These are phyloP conservation scores for Leucocoprinus birnbaumii DNA, from an alignment of 768 basidiomycete species.

Conservation along the genomic window DNA sequence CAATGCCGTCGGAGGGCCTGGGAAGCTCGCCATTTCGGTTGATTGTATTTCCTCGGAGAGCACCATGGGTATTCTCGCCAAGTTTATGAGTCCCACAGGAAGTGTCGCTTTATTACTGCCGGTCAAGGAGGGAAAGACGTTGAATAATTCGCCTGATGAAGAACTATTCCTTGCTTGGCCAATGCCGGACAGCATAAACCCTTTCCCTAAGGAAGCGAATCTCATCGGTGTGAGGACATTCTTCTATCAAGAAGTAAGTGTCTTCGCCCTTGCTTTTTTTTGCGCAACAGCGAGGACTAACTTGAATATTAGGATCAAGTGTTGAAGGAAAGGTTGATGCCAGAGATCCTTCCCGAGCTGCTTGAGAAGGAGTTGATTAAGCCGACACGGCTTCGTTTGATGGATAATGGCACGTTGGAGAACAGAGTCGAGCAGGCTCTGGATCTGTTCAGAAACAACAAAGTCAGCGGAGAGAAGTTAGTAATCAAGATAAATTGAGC, in stretches of 20 bases:
- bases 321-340: constrained; percentile 41
- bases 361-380: constrained; percentile 34
- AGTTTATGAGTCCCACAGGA: constrained; percentile 34
- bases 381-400: constrained; percentile 36
- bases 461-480: constrained; percentile 49
- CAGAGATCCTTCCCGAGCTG: constrained; percentile 41
- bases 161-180: constrained; percentile 26
- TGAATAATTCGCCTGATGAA: constrained; percentile 26
- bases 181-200: constrained; percentile 30
- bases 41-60: constrained; percentile 36
- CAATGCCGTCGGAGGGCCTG: constrained; percentile 28
- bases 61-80: constrained; percentile 33
- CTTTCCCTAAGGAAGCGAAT: constrained; percentile 33
- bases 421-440: constrained; percentile 40
- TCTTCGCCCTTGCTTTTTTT: neutral
- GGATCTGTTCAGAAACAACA: constrained; percentile 42
- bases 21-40: constrained; percentile 29
- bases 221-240: constrained; percentile 39
- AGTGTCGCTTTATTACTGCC: constrained; percentile 43
- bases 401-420: constrained; percentile 39
- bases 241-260: constrained; percentile 33
- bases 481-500: constrained; percentile 33
- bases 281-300: neutral
- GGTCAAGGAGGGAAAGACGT: constrained; percentile 39
- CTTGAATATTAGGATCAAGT: constrained; percentile 31